Evolutionary conservation across 2,329 filamentous ascomycete species (phyloP), one percentile per base, ranked within the genome.

Genomic region (Blumeria graminis): DNA sequence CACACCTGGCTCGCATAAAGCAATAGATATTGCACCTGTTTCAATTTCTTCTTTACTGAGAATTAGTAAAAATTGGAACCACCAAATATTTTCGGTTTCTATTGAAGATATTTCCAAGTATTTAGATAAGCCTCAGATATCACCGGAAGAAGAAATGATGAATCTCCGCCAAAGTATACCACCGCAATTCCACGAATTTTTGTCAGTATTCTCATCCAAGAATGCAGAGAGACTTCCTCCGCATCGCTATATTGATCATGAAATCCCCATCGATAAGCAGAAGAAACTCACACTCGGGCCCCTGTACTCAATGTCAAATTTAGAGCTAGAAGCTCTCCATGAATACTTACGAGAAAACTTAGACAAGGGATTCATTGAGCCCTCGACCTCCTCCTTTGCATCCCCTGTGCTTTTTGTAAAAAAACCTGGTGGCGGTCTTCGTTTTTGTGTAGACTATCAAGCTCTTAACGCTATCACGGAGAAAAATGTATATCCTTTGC

Each of bases 261-360:
- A 18, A n/a, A 53, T 53, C 3, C 32, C 32, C n/a, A 53, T 53
- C 11, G 1, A 53, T 6, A 5, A 9, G 9, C 33, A 53, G 16
- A 53, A 38, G 11, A 53, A 53, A 36, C 22, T 48, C 14, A 41
- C 45, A 1, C 48, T 51, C 1, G 48, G 48, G 6, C 48, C 6
- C 10, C 22, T 51, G 16, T 51, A 34, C 32, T 51, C 48, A 11
- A 51, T 51, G 48, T 51, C 22, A 33, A 11, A 51, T 35, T 14
- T 32, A 1, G 54, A 56, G 18, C 46, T 58, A 6, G 7, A 34
- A 34, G 35, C 28, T 6, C 33, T 58, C 6, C 0, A 16, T 10
- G 16, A 58, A 53, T 58, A 48, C 34, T 38, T 57, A 11, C 32
- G 45, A 11, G 56, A 57, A 32, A 57, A 50, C 36, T 35, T 57